Evolutionary conservation across 2,329 filamentous ascomycete species (phyloP).

Genomic region (Pseudocercospora fijiensis): DNA sequence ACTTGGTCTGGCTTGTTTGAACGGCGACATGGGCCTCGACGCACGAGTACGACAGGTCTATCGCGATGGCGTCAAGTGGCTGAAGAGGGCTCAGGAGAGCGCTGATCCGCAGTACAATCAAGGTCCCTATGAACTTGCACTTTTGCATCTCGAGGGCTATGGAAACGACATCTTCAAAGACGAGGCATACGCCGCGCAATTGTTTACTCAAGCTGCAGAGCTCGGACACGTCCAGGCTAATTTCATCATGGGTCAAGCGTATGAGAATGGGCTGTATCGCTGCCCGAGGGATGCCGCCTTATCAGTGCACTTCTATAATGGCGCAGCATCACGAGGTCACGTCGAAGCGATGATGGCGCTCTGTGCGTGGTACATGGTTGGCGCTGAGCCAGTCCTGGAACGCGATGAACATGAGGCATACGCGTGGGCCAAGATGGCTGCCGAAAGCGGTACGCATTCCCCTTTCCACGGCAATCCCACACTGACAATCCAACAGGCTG

Average conservation of each 20-base stretch:
- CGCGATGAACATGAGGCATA: conserved; percentile 96
- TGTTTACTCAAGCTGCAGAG: conserved; percentile 93
- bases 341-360: conserved; percentile 94
- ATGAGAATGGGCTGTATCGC: conserved; percentile 83
- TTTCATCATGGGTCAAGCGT: conserved; percentile 89
- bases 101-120: conserved; percentile 90
- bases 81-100: conserved; percentile 87
- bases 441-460: conserved; percentile 71
- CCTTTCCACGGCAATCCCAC: background rate
- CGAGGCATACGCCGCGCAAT: conserved; percentile 82
- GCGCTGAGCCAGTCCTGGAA: conserved; percentile 84
- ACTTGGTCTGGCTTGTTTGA: conserved; percentile 84
- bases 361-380: conserved; percentile 98
- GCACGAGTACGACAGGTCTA: conserved; percentile 61
- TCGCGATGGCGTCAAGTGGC: conserved; percentile 90
- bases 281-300: conserved; percentile 90
- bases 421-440: conserved; percentile 88
- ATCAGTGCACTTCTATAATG: conserved; percentile 96
- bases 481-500: conserved; percentile 50
- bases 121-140: conserved; percentile 85
- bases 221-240: conserved; percentile 84
- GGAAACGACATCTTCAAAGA: conserved; percentile 94
- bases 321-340: conserved; percentile 80
- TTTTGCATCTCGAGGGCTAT: conserved; percentile 88
- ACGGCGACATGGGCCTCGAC: conserved; percentile 75